Evolutionary conservation across 805 yeast genomes (phyloP).

Genomic region (Candida insectalens): DNA sequence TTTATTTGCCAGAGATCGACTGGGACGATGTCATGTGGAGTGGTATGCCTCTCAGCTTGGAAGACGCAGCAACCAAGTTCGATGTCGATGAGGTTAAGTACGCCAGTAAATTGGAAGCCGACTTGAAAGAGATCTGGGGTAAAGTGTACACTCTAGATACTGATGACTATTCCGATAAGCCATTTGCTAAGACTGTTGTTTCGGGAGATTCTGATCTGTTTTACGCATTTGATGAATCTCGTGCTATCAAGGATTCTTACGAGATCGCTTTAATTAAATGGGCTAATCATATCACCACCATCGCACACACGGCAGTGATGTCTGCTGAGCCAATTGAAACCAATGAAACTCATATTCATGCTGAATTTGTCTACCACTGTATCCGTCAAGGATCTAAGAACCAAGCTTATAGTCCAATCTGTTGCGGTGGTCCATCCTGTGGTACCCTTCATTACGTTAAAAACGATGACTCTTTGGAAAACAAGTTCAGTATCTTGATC

Average conservation of each 20-base stretch:
- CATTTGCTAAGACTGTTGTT: conserved; percentile 27
- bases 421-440: conserved; percentile 88
- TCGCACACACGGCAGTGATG: conserved; percentile 87
- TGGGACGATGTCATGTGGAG: conserved; percentile 94
- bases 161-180: conserved; percentile 31
- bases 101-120: conserved; percentile 35
- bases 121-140: conserved; percentile 22
- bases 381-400: conserved; percentile 87
- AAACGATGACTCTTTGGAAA: conserved; percentile 56
- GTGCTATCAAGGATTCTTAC: conserved; percentile 74
- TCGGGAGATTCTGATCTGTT: conserved; percentile 41
- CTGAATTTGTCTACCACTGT: conserved; percentile 90
- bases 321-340: conserved; percentile 80
- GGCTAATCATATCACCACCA: conserved; percentile 80
- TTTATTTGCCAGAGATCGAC: conserved; percentile 79
- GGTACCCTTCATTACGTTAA: conserved; percentile 85
- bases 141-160: conserved; percentile 45
- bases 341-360: conserved; percentile 88
- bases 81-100: conserved; percentile 81
- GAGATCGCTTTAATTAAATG: conserved; percentile 70
- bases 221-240: conserved; percentile 77
- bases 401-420: conserved; percentile 89
- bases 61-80: conserved; percentile 52
- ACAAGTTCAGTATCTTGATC: conserved; percentile 60
- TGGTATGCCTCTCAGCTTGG: conserved; percentile 67